These are phyloP conservation scores for Cyberlindnera bimundalis DNA, from an alignment of 805 yeast genomes.

Conservation along the genomic window DNA sequence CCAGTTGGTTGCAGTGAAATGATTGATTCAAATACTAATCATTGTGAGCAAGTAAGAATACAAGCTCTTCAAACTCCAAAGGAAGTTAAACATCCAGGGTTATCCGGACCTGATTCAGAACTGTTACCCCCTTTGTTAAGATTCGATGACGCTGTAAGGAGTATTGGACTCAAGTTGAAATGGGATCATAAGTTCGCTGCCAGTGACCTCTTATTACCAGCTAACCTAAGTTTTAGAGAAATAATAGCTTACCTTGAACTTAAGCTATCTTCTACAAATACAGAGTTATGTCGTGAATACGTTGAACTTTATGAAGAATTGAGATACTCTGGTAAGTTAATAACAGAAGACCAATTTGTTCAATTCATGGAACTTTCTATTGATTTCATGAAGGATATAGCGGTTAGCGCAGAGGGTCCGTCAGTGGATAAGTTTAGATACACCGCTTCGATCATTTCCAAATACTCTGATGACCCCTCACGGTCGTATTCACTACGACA, in stretches of 20 bases:
- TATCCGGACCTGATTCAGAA: conserved; percentile 41
- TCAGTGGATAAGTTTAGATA: not conserved
- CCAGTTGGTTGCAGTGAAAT: conserved; percentile 42
- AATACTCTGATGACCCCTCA: conserved; percentile 9
- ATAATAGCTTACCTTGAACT: conserved; percentile 35
- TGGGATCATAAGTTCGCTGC: conserved; percentile 41
- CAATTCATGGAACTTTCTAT: conserved; percentile 50
- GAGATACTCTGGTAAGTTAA: conserved; percentile 60
- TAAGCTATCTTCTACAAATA: conserved; percentile 22
- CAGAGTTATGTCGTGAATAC: conserved; percentile 30
- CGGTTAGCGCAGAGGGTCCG: conserved; percentile 6
- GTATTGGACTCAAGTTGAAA: conserved; percentile 56
- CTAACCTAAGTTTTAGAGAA: conserved; percentile 40
- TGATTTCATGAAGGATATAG: conserved; percentile 29
- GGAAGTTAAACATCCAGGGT: conserved; percentile 47
- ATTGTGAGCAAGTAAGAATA: conserved; percentile 39
- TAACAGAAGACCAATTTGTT: conserved; percentile 56
- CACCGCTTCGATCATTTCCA: conserved; percentile 6
- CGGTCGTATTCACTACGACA: conserved; percentile 7
- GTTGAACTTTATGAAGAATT: conserved; percentile 60
- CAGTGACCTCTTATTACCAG: conserved; percentile 34
- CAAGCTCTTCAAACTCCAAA: conserved; percentile 40
- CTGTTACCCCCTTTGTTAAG: conserved; percentile 36
- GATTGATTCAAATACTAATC: conserved; percentile 38
- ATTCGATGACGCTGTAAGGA: conserved; percentile 55